phyloP scores from a whole-genome alignment of 2,329 filamentous ascomycete genomes.

The Arthrobotrys megalospora region DNA sequence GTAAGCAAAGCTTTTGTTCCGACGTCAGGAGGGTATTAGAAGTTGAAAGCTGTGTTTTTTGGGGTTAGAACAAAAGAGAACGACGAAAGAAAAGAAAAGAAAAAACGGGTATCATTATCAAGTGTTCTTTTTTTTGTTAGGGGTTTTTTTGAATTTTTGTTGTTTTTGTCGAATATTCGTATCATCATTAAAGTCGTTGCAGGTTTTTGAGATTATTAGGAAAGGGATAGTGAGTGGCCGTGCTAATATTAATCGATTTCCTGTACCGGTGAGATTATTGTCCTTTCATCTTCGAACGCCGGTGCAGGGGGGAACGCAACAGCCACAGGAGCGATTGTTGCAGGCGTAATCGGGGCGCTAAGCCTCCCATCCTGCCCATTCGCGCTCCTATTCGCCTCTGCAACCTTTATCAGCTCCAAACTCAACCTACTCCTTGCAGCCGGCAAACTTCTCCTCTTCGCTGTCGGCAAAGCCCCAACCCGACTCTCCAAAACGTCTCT shows the following conservation, averaged over 20 bases:
- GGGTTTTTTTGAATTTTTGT: slow-evolving; percentile 28
- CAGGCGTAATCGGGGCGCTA: slow-evolving; percentile 52
- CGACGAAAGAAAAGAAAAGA: slow-evolving; percentile 8
- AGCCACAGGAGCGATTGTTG: slow-evolving; percentile 40
- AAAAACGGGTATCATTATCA: slow-evolving; percentile 51
- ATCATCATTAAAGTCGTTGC: slow-evolving; percentile 24
- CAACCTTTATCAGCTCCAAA: slow-evolving; percentile 52
- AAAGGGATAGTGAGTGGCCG: not conserved
- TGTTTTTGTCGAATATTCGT: slow-evolving; percentile 27
- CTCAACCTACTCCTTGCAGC: slow-evolving; percentile 53
- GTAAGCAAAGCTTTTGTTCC: slow-evolving; percentile 20
- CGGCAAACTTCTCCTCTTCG: slow-evolving; percentile 62
- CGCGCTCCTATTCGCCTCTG: slow-evolving; percentile 42
- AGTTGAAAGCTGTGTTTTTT: slow-evolving; percentile 14
- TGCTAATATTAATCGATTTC: slow-evolving; percentile 31
- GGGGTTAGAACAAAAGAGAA: slow-evolving; percentile 18
- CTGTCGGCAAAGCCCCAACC: slow-evolving; percentile 60
- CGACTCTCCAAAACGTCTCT: slow-evolving; percentile 85
- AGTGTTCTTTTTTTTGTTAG: slow-evolving; percentile 38
- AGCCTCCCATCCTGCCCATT: slow-evolving; percentile 41
- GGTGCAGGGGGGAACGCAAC: slow-evolving; percentile 38
- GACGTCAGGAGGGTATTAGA: slow-evolving; percentile 7
- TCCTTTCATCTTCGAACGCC: slow-evolving; percentile 33
- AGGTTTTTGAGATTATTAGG: not conserved
- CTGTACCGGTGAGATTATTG: slow-evolving; percentile 44